phyloP scores from a whole-genome alignment of 805 yeast genomes.

The Cyberlindnera petersonii region DNA sequence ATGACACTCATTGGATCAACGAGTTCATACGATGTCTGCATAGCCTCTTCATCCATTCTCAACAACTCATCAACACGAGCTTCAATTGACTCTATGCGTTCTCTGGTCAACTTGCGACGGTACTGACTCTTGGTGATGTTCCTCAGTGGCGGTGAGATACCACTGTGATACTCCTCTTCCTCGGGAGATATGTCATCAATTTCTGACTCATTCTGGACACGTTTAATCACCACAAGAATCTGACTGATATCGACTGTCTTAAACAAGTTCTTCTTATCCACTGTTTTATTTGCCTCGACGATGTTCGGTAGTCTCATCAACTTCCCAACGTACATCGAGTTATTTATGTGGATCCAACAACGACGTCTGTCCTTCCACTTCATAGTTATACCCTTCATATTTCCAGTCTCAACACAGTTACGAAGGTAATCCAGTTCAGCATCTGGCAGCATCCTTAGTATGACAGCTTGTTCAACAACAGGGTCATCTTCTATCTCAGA shows the following conservation, averaged over 20 bases:
- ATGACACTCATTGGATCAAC: constrained; percentile 45
- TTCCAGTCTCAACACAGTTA: constrained; percentile 73
- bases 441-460: constrained; percentile 69
- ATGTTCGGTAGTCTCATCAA: constrained; percentile 87
- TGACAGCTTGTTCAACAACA: constrained; percentile 78
- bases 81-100: constrained; percentile 75
- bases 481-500: constrained; percentile 97
- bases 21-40: constrained; percentile 71
- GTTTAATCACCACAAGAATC: constrained; percentile 70
- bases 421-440: constrained; percentile 68
- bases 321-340: constrained; percentile 72
- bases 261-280: constrained; percentile 83
- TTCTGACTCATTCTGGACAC: constrained; percentile 45
- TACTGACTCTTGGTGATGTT: constrained; percentile 67
- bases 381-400: constrained; percentile 64
- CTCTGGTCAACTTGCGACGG: constrained; percentile 63
- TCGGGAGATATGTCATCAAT: constrained; percentile 33
- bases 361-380: constrained; percentile 81
- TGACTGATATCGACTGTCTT: constrained; percentile 85
- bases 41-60: constrained; percentile 76
- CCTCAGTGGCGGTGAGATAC: constrained; percentile 76
- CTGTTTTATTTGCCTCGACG: constrained; percentile 81
- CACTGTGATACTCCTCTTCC: constrained; percentile 51
- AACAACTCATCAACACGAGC: constrained; percentile 73
- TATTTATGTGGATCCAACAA: constrained; percentile 73